A percentile compares a stretch with the other conserved stretches of the same genome.
These are phyloP conservation scores for Fusarium tupiense DNA, from an alignment of 2,329 filamentous ascomycete genomes.

Conservation along the genomic window DNA sequence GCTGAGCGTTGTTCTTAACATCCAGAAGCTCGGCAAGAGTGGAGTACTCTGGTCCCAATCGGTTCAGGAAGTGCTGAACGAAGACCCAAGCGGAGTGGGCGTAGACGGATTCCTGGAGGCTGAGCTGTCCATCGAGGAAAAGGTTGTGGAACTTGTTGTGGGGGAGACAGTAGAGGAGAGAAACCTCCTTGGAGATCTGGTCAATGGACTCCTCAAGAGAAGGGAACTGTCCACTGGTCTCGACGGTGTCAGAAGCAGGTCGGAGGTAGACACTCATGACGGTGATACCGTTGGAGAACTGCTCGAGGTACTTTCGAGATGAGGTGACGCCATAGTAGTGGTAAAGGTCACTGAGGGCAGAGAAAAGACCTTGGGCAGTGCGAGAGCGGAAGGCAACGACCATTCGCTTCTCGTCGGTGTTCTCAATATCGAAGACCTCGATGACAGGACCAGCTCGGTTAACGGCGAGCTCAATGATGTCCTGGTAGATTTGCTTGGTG, in stretches of 20 bases:
- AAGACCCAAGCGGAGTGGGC: constrained; percentile 98
- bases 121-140: constrained; percentile 86
- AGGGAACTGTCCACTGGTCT: constrained; percentile 64
- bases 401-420: constrained; percentile 88
- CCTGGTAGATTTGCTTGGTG: constrained; percentile 94
- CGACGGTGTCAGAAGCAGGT: constrained; percentile 66
- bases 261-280: constrained; percentile 96
- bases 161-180: constrained; percentile 95
- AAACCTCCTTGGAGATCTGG: constrained; percentile 99
- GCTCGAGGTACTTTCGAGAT: constrained; percentile 96
- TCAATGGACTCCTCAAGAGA: constrained; percentile 88
- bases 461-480: constrained; percentile 88
- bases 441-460: constrained; percentile 91
- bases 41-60: constrained; percentile 89
- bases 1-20: constrained; percentile 81
- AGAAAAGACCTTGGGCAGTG: constrained; percentile 93
- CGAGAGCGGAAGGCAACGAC: constrained; percentile 95
- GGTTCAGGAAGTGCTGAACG: constrained; percentile 97
- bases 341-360: constrained; percentile 93
- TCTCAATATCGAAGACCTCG: constrained; percentile 96
- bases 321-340: constrained; percentile 98
- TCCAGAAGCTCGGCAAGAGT: constrained; percentile 86
- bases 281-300: constrained; percentile 98
- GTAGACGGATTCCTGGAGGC: constrained; percentile 96
- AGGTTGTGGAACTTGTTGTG: constrained; percentile 95